Evolutionary conservation across 768 basidiomycete genomes (phyloP), one percentile per base, ranked within the genome.

Genomic region (Calocybe cyanea): DNA sequence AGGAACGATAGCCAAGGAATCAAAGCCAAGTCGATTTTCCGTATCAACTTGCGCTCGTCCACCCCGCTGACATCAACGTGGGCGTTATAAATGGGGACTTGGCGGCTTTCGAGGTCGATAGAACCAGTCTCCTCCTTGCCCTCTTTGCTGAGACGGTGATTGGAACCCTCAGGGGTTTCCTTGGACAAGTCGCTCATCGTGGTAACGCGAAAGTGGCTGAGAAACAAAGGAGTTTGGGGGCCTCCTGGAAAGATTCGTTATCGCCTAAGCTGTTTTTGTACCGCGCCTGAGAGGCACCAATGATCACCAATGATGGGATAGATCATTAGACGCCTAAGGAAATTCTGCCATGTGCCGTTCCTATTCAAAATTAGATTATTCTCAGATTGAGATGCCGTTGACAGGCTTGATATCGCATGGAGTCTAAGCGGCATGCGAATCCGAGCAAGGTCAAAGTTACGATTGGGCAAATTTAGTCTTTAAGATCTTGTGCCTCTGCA

Each of bases 1-100:
- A 92, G 63, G 43, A 92, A 73, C 4, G 85, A 81, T 32, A 85
- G 57, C 85, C 84, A 87, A 8, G 83, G 80, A 30, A 85, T 71
- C 50, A 85, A 71, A n/a, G 74, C 73, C 47, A 71, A 53, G 62
- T 85, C 85, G 38, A 88, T 73, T 64, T 86, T 89, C 55, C 85
- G 69, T 50, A 90, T 57, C 49, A 89, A 60, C 58, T 78, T 81
- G 45, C 75, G 75, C 62, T 87, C 87, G 57, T 90, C 77, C 38
- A 90, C 65, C 8, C 65, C 70, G 48, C 77, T 80, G 20, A 73
- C 63, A 58, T 85, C 84, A 46, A 83, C 56, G 37, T 77, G 65
- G n/a, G 75, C 61, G 53, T 73, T 73, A 53, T 69, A 75, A 34
- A 72, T 34, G 15, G 65, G 47, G 8, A 45, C 49, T 43, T 56